phyloP scores from a whole-genome alignment of 164 flowering plant genomes.

The Chimonanthus praecox region DNA sequence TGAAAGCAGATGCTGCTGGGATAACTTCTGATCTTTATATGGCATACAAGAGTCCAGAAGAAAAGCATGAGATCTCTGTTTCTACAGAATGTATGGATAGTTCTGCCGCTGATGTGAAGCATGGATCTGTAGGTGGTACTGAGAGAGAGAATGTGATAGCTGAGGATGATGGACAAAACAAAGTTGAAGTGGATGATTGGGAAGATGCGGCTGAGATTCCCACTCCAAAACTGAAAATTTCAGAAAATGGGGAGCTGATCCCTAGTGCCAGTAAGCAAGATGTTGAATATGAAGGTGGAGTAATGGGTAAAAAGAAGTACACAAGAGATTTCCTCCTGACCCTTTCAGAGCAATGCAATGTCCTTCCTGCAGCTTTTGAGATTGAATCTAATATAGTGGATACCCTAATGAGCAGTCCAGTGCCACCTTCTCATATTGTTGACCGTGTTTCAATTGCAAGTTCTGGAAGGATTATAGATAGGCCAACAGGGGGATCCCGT shows the following conservation, averaged over 20 bases:
- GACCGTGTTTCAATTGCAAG: slow-evolving; percentile 51
- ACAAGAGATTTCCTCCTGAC: slow-evolving; percentile 83
- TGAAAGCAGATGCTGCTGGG: slow-evolving; percentile 88
- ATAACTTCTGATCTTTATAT: slow-evolving; percentile 70
- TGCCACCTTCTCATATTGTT: slow-evolving; percentile 24
- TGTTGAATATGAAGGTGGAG: slow-evolving; percentile 28
- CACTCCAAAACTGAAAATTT: slow-evolving; percentile 33
- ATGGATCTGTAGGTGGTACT: slow-evolving; percentile 18
- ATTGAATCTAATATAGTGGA: slow-evolving; percentile 44
- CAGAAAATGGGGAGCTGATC: slow-evolving; percentile 22
- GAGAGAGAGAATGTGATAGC: slow-evolving; percentile 22
- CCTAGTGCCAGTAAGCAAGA: slow-evolving; percentile 7
- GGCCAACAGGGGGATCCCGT: slow-evolving; percentile 44
- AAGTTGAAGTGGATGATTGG: slow-evolving; percentile 85
- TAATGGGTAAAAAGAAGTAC: slow-evolving; percentile 46
- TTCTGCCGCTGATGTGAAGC: slow-evolving; percentile 21
- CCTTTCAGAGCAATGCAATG: slow-evolving; percentile 45
- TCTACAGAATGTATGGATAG: slow-evolving; percentile 26
- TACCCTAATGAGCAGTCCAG: slow-evolving; percentile 29
- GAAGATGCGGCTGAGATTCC: slow-evolving; percentile 82
- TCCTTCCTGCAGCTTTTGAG: slow-evolving; percentile 57
- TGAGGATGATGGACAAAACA: slow-evolving; percentile 28
- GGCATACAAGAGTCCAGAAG: slow-evolving; percentile 86
- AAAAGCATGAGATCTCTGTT: slow-evolving; percentile 34
- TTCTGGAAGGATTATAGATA: slow-evolving; percentile 57